phyloP scores from a whole-genome alignment of 2,329 filamentous ascomycete species.

The Thyridium curvatum region DNA sequence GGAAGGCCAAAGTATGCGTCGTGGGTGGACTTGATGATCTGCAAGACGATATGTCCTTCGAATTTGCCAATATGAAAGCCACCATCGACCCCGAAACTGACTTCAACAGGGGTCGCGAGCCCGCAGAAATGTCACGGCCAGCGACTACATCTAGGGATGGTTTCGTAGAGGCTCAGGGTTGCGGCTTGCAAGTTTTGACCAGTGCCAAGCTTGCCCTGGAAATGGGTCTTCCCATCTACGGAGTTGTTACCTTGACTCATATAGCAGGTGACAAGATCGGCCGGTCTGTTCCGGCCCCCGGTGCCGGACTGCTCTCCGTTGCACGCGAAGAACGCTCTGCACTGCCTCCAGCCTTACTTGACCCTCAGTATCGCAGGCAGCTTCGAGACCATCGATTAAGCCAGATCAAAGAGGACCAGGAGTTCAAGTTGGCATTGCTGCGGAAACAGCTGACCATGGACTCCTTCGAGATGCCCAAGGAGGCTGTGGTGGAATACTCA shows the following conservation, averaged over 20 bases:
- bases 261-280: conserved; percentile 25
- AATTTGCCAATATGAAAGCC: conserved; percentile 28
- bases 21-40: conserved; percentile 28
- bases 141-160: conserved; percentile 22
- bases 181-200: conserved; percentile 26
- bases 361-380: conserved; percentile 17
- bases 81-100: conserved; percentile 23
- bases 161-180: conserved; percentile 28
- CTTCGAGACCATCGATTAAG: neutral
- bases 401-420: conserved; percentile 11
- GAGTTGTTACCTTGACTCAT: conserved; percentile 21
- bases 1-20: conserved; percentile 21
- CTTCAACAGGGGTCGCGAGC: conserved; percentile 15
- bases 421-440: neutral
- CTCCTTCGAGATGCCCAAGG: neutral
- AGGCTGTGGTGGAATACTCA: conserved; percentile 4
- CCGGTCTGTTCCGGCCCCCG: conserved; percentile 30
- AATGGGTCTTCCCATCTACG: conserved; percentile 25
- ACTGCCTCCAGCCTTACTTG: conserved; percentile 15
- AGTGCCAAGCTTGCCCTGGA: conserved; percentile 24
- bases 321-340: conserved; percentile 14
- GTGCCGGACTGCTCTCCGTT: conserved; percentile 24
- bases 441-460: too few species aligned
- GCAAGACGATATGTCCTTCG: conserved; percentile 18
- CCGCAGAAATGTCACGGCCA: conserved; percentile 27